phyloP scores from a whole-genome alignment of 805 yeast species.

The Teunomyces aglyptinius region DNA sequence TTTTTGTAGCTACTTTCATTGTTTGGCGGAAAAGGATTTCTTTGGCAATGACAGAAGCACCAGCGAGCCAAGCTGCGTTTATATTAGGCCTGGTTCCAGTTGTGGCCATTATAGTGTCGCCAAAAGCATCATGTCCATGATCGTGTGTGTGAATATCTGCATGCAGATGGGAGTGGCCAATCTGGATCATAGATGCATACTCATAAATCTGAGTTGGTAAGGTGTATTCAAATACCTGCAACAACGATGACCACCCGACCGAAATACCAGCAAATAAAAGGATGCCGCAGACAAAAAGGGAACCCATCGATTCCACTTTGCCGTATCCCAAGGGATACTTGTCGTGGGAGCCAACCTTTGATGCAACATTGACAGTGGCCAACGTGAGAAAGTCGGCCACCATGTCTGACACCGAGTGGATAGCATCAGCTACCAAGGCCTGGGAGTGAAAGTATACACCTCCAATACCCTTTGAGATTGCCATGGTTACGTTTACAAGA shows the following conservation, averaged over 20 bases:
- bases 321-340: slow-evolving; percentile 87
- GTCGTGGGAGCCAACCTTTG: slow-evolving; percentile 53
- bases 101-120: background rate
- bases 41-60: slow-evolving; percentile 80
- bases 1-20: slow-evolving; percentile 67
- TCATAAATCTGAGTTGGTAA: slow-evolving; percentile 64
- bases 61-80: slow-evolving; percentile 96
- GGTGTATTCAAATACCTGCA: slow-evolving; percentile 63
- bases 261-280: slow-evolving; percentile 84
- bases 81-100: slow-evolving; percentile 46
- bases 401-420: slow-evolving; percentile 88
- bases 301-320: slow-evolving; percentile 88
- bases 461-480: slow-evolving; percentile 80
- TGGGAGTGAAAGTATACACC: slow-evolving; percentile 94
- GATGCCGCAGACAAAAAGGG: slow-evolving; percentile 81
- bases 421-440: slow-evolving; percentile 90
- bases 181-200: slow-evolving; percentile 45
- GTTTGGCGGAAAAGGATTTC: slow-evolving; percentile 89
- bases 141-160: slow-evolving; percentile 24
- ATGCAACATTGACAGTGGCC: slow-evolving; percentile 79
- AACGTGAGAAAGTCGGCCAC: slow-evolving; percentile 86
- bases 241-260: slow-evolving; percentile 83
- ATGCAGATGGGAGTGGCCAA: slow-evolving; percentile 49
- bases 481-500: slow-evolving; percentile 80
- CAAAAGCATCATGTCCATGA: background rate